phyloP scores from a whole-genome alignment of 1,139 yeast species.

The Yamadazyma atmosphaerica region DNA sequence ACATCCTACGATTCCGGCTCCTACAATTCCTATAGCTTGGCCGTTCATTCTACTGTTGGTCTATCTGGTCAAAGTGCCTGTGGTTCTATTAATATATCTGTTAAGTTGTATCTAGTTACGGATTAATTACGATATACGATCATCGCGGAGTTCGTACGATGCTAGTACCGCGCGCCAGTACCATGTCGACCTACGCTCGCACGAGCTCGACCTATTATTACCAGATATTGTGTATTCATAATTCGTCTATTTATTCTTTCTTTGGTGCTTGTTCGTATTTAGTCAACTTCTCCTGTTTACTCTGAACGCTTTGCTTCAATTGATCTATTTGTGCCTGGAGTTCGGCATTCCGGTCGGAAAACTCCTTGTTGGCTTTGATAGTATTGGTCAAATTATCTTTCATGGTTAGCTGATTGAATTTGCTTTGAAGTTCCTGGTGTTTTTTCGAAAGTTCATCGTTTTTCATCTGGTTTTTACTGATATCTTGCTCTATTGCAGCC shows the following conservation, averaged over 20 bases:
- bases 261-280: conserved; percentile 11
- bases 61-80: neutral
- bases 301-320: conserved; percentile 20
- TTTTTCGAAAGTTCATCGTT: conserved; percentile 21
- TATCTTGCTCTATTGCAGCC: conserved; percentile 26
- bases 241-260: neutral
- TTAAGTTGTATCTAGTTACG: neutral
- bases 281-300: conserved; percentile 20
- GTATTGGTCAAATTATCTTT: conserved; percentile 47
- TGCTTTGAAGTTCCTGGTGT: conserved; percentile 24
- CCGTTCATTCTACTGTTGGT: neutral
- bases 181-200: too few relatives aligned
- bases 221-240: too few relatives aligned
- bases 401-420: conserved; percentile 44
- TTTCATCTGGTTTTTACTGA: conserved; percentile 25
- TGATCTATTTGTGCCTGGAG: conserved; percentile 34
- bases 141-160: too few relatives aligned
- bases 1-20: conserved; percentile 91
- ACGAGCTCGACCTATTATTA: too few relatives aligned
- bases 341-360: conserved; percentile 37
- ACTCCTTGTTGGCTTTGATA: conserved; percentile 46
- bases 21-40: conserved; percentile 55
- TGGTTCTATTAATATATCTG: too few relatives aligned
- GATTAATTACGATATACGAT: too few relatives aligned
- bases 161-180: too few relatives aligned